Percentiles rank a stretch among this genome's conserved stretches.
These are phyloP conservation scores for Termitomyces sp. DNA, from an alignment of 768 basidiomycete species.

Conservation along the genomic window DNA sequence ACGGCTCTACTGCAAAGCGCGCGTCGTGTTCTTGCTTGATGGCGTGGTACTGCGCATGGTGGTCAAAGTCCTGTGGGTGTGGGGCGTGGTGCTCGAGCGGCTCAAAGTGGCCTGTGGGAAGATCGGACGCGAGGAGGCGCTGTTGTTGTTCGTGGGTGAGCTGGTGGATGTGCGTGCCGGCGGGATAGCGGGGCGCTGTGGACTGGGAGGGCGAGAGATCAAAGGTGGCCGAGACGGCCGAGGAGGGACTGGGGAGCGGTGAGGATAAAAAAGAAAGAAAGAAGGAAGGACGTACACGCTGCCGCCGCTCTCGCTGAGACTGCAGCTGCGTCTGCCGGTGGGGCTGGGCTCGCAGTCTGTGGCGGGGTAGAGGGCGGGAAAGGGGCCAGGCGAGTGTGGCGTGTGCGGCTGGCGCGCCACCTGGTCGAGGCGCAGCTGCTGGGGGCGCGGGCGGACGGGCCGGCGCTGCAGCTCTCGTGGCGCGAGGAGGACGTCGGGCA, in stretches of 20 bases:
- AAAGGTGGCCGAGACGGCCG: constrained; percentile 8
- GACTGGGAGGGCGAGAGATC: neutral
- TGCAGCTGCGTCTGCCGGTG: neutral
- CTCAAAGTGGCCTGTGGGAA: neutral
- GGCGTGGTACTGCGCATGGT: neutral
- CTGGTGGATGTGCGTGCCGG: neutral
- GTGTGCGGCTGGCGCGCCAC: neutral
- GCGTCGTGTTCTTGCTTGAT: too few relatives aligned
- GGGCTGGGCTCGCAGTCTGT: neutral
- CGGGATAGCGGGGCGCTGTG: neutral
- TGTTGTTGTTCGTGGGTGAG: neutral
- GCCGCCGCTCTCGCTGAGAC: constrained; percentile 7
- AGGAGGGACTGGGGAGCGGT: neutral
- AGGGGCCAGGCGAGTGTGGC: neutral
- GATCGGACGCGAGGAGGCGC: neutral
- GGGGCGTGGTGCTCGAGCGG: neutral
- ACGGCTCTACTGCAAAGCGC: too few relatives aligned
- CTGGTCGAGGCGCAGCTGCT: neutral
- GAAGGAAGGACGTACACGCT: constrained; percentile 2
- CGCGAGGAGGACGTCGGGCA: neutral
- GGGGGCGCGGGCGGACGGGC: neutral
- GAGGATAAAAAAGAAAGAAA: too few relatives aligned
- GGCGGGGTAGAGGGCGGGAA: neutral
- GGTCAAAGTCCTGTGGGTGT: neutral
- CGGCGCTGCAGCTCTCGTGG: neutral